Conservation (phyloP, 129 eudicot species). For the Escallonia herrerae region DNA sequence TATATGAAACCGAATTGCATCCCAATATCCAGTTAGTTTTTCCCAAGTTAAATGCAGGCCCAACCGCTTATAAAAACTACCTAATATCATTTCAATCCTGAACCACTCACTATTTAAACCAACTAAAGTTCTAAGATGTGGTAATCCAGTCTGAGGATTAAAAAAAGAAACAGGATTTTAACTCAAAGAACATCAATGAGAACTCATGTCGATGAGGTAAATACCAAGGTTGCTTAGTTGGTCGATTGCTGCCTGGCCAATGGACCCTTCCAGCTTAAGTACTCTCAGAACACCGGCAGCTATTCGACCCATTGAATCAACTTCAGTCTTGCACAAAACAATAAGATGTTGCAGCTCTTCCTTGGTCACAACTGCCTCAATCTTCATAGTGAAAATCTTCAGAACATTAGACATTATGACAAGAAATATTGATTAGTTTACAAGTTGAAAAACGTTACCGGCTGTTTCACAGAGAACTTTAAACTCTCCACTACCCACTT, state of each 20-base stretch:
- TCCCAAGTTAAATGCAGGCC: no score
- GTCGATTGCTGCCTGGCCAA: slow-evolving; percentile 73
- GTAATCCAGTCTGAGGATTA: not conserved
- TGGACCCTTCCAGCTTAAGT: slow-evolving; percentile 75
- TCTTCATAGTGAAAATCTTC: slow-evolving; percentile 30
- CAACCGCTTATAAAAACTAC: no score
- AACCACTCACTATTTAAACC: not conserved
- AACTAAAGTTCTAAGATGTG: not conserved
- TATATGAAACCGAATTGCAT: no score
- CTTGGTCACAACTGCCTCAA: slow-evolving; percentile 88
- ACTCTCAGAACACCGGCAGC: slow-evolving; percentile 82
- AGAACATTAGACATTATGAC: not conserved
- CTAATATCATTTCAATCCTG: not conserved
- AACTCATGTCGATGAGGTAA: slow-evolving; percentile 1
- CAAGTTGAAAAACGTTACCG: slow-evolving; percentile 40
- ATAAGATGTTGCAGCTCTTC: slow-evolving; percentile 81
- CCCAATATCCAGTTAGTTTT: no score
- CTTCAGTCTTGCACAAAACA: slow-evolving; percentile 76
- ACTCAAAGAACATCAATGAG: not conserved
- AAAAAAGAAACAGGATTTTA: not conserved
- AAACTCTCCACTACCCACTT: slow-evolving; percentile 71
- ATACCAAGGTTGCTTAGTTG: slow-evolving; percentile 88
- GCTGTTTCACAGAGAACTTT: slow-evolving; percentile 79
- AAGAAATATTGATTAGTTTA: not conserved
- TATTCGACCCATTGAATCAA: slow-evolving; percentile 86